These are phyloP conservation scores for Phyllosticta citriasiana DNA, from an alignment of 2,329 filamentous ascomycete species.

Conservation along the genomic window DNA sequence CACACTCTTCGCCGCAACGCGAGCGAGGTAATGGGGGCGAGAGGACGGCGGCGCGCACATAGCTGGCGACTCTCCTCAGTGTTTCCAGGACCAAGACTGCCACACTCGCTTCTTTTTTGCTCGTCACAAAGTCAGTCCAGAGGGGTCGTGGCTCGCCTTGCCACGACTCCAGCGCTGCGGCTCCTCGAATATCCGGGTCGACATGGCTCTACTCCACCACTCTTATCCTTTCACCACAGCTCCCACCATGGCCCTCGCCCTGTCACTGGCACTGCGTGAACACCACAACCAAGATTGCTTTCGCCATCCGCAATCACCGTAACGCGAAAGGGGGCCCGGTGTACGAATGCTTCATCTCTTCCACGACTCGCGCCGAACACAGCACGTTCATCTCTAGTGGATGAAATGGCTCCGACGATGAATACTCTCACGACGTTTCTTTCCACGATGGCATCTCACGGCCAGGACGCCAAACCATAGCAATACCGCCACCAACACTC, in stretches of 20 bases:
- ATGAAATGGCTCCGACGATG: not conserved
- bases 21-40: not conserved
- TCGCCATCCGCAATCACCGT: not conserved
- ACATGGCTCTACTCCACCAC: not conserved
- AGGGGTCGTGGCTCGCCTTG: not conserved
- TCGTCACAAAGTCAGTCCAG: not conserved
- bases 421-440: no score
- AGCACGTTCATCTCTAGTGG: no score
- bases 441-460: no score
- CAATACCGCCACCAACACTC: no score
- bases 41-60: not conserved
- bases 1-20: not conserved
- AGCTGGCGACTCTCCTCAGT: not conserved
- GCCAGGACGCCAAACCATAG: no score
- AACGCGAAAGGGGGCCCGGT: not conserved
- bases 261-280: not conserved
- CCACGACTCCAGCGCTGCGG: not conserved
- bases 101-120: not conserved
- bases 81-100: not conserved
- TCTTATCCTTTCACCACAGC: not conserved
- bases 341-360: not conserved
- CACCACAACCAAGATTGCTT: not conserved
- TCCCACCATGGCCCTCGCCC: not conserved
- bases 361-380: not conserved
- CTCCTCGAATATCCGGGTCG: not conserved